Evolutionary conservation across 805 yeast species (phyloP).

Genomic region (Metschnikowia gelsemii): DNA sequence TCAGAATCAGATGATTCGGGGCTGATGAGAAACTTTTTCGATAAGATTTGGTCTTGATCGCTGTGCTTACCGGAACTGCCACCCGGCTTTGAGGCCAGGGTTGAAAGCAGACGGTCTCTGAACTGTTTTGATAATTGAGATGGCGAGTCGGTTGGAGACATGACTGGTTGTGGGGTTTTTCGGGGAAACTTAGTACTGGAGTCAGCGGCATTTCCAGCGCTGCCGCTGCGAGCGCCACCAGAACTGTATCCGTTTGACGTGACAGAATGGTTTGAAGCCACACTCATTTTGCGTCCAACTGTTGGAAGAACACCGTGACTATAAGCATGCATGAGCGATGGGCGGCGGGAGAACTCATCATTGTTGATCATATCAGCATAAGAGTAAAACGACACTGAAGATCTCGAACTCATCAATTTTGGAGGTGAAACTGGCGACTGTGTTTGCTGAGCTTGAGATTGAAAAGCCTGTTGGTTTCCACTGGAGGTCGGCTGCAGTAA

Average conservation of each 20-base stretch:
- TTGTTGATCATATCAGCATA: constrained; percentile 77
- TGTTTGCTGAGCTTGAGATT: constrained; percentile 17
- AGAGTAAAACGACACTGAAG: constrained; percentile 57
- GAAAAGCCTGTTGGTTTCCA: neutral
- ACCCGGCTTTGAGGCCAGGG: neutral
- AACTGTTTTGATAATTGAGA: constrained; percentile 30
- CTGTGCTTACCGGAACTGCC: neutral
- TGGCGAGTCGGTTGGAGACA: constrained; percentile 9
- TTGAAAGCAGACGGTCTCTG: constrained; percentile 7
- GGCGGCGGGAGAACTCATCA: constrained; percentile 67
- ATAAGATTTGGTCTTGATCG: no score
- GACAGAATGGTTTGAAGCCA: constrained; percentile 18
- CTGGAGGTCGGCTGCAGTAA: constrained; percentile 7
- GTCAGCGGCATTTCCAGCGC: constrained; percentile 7
- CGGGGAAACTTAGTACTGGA: constrained; percentile 15
- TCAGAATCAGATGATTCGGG: constrained; percentile 29
- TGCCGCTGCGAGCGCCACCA: constrained; percentile 5
- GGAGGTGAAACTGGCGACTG: constrained; percentile 42
- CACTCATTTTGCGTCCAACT: constrained; percentile 23
- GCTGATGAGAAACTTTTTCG: constrained; percentile 24
- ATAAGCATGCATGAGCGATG: constrained; percentile 45
- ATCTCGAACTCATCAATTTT: constrained; percentile 33
- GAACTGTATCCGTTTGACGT: constrained; percentile 1
- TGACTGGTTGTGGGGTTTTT: constrained; percentile 10
- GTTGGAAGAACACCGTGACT: constrained; percentile 37